phyloP scores from a whole-genome alignment of 805 yeast genomes.

The Zygotorulaspora danielsina region DNA sequence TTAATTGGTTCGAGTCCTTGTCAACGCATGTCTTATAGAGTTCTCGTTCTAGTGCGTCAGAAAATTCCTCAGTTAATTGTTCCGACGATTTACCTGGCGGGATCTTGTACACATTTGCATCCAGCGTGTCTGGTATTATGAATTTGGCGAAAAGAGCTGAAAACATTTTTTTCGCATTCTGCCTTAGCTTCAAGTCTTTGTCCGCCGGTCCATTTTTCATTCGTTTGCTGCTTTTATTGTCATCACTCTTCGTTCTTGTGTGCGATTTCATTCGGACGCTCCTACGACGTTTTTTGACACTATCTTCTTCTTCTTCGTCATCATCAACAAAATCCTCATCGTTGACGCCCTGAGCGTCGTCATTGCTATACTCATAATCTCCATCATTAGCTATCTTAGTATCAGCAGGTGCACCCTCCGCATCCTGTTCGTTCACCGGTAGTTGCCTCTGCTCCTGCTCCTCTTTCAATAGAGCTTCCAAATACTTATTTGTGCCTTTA shows the following conservation, averaged over 20 bases:
- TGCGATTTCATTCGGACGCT: constrained; percentile 2
- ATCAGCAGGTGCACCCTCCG: constrained; percentile 2
- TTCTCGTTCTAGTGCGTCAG: constrained; percentile 49
- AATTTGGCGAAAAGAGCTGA: constrained; percentile 40
- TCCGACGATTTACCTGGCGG: constrained; percentile 35
- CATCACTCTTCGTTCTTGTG: not conserved
- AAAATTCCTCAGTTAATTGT: constrained; percentile 42
- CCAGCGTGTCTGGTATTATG: constrained; percentile 32
- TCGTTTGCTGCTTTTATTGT: constrained; percentile 13
- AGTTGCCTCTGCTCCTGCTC: constrained; percentile 21
- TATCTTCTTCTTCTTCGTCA: constrained; percentile 16
- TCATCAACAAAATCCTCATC: constrained; percentile 15
- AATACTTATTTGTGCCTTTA: constrained; percentile 39
- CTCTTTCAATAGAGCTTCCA: constrained; percentile 29
- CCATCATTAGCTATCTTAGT: constrained; percentile 26
- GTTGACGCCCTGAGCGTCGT: constrained; percentile 11
- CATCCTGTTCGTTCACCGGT: not conserved
- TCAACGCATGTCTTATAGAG: constrained; percentile 40
- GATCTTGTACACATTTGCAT: constrained; percentile 12
- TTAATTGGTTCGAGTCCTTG: constrained; percentile 19
- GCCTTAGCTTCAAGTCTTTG: constrained; percentile 38
- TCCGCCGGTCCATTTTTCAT: constrained; percentile 4
- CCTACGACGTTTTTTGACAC: constrained; percentile 5
- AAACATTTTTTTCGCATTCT: constrained; percentile 51
- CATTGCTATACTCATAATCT: constrained; percentile 25